Conservation (phyloP, 164 flowering plant genomes). For the Kalanchoe fedtschenkoi region DNA sequence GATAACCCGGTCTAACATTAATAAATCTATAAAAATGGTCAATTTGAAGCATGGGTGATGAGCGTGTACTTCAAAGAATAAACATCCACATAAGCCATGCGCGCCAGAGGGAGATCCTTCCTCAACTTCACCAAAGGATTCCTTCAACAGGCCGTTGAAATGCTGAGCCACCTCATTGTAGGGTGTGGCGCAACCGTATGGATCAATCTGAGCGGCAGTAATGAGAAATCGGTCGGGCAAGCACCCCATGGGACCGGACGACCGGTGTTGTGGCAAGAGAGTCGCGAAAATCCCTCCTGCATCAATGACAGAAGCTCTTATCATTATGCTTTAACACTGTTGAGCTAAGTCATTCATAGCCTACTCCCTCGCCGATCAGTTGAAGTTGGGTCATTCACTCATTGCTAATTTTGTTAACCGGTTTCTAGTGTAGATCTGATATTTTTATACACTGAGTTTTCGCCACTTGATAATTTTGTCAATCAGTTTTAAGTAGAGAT, state of each 20-base stretch:
- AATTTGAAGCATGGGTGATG: conserved; percentile 19
- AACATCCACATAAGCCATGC: conserved; percentile 25
- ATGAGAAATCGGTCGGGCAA: conserved; percentile 19
- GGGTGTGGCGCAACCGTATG: conserved; percentile 21
- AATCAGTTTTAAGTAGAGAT: neutral
- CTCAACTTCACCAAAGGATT: conserved; percentile 14
- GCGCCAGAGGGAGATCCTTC: conserved; percentile 19
- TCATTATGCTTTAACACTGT: too few species aligned
- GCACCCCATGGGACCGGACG: conserved; percentile 34
- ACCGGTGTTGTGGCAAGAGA: conserved; percentile 21
- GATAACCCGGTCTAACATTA: too few species aligned
- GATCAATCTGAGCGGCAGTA: conserved; percentile 18
- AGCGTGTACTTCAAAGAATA: conserved; percentile 23
- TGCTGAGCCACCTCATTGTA: conserved; percentile 25
- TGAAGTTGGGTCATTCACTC: too few species aligned
- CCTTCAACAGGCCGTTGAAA: conserved; percentile 19
- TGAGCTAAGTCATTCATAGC: too few species aligned
- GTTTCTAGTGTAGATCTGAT: too few species aligned
- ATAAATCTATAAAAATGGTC: too few species aligned
- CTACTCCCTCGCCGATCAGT: too few species aligned
- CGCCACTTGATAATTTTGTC: too few species aligned
- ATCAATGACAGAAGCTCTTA: too few species aligned
- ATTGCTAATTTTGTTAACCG: too few species aligned
- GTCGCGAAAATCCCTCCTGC: conserved; percentile 14
- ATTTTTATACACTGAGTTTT: too few species aligned